Base-by-base conservation (phyloP, 2,329 filamentous ascomycete species). In the Aspergillus cejpii region DNA sequence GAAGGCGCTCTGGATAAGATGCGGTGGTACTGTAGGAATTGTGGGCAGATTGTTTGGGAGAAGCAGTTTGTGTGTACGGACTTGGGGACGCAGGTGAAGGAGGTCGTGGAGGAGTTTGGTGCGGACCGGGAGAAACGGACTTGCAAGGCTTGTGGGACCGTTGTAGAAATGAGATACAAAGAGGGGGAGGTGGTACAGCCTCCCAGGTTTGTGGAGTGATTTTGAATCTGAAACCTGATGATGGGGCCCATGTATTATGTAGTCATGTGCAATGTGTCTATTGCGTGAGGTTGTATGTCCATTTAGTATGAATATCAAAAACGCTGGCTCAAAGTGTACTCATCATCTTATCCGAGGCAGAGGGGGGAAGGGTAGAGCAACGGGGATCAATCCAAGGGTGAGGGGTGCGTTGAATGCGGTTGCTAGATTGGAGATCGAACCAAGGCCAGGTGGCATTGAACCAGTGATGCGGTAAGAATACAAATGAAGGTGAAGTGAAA, bases 1-100 rank as follows among this genome's bases (percentile, higher is more conserved):
- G 70, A 76, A 29, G 80, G 69, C 3, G 81, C 80, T 21, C 53
- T 90, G 45, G 91, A 97, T 73, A 77, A 78, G 44, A 78, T 97
- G 78, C 75, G 88, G 52, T 97, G 90, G 91, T 97, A 97, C 71
- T 97, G 92, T 69, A 71, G 75, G 55, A 66, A 62, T 11, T 94
- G 89, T 64, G 70, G 74, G 11, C 74, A 76, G 45, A 68, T 90
- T 52, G 90, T 97, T 5, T 84, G 94, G 69, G 90, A 97, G 74
- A 85, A 83, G 34, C 74, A 77, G 8, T 97, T 98, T 61, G 81
- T 92, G 65, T 94, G 89, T 66, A 90, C 83, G 26, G 85, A 97
- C 71, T 70, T 97, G 52, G 91, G 91, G 15, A 91, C 85, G 19
- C 92, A 97, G 79, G 91, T 98, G 62, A 97, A 96, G 74, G 80